Conservation (phyloP, 2,329 filamentous ascomycete species). For the Trematosphaeria pertusa region DNA sequence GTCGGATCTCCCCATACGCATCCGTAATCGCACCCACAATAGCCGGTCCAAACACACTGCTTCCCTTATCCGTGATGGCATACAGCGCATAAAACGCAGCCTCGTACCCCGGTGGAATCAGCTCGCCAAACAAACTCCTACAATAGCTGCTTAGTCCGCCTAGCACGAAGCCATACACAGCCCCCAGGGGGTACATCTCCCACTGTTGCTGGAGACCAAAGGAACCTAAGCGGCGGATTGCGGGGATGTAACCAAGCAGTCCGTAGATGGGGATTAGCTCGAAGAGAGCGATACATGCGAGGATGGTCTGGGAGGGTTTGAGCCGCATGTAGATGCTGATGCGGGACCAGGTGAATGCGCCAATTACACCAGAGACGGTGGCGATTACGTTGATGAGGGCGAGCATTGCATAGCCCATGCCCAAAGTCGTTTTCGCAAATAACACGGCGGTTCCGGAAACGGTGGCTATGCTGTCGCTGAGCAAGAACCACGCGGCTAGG, state of each 20-base stretch:
- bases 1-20: slow-evolving; percentile 58
- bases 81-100: slow-evolving; percentile 97
- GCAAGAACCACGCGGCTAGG: slow-evolving; percentile 88
- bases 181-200: slow-evolving; percentile 95
- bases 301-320: slow-evolving; percentile 83
- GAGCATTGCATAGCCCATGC: slow-evolving; percentile 86
- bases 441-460: slow-evolving; percentile 93
- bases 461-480: slow-evolving; percentile 93
- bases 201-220: slow-evolving; percentile 90
- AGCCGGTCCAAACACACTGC: slow-evolving; percentile 89
- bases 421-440: slow-evolving; percentile 91
- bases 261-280: slow-evolving; percentile 94
- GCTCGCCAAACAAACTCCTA: slow-evolving; percentile 86
- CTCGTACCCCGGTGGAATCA: slow-evolving; percentile 93
- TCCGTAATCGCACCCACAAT: slow-evolving; percentile 95
- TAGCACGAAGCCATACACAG: slow-evolving; percentile 90
- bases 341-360: slow-evolving; percentile 88
- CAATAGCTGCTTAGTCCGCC: slow-evolving; percentile 94
- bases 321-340: slow-evolving; percentile 74
- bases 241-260: slow-evolving; percentile 83
- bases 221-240: slow-evolving; percentile 75
- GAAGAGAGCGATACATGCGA: slow-evolving; percentile 89
- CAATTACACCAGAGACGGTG: slow-evolving; percentile 81
- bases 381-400: slow-evolving; percentile 94
- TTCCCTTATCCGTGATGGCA: slow-evolving; percentile 96